phyloP scores from a whole-genome alignment of 805 yeast species.

The Kockiozyma suomiensis region DNA sequence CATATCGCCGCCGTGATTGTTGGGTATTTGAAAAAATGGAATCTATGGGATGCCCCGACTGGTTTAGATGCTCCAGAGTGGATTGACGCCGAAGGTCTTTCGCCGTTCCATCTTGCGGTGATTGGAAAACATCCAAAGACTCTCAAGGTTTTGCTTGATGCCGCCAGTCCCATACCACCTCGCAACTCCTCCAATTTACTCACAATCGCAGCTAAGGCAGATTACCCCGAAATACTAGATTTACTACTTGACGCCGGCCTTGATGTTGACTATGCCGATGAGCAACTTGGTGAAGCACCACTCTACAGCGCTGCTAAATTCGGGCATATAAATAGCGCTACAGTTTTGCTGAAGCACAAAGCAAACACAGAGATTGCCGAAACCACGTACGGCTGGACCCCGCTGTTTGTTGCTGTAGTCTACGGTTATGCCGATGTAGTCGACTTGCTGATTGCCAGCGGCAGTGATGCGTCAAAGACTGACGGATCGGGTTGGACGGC shows the following conservation, averaged over 20 bases:
- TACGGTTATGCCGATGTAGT: constrained; percentile 72
- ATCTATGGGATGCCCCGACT: constrained; percentile 34
- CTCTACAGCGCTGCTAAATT: constrained; percentile 77
- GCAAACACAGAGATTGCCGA: constrained; percentile 82
- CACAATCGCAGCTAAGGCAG: constrained; percentile 67
- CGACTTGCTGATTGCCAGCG: constrained; percentile 53
- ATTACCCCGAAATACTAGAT: constrained; percentile 58
- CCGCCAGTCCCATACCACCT: constrained; percentile 45
- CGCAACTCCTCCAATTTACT: constrained; percentile 67
- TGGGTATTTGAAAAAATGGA: constrained; percentile 60
- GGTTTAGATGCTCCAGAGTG: constrained; percentile 40
- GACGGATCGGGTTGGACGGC: constrained; percentile 97
- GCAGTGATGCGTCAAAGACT: constrained; percentile 56
- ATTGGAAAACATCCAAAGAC: constrained; percentile 82
- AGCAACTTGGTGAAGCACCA: constrained; percentile 73
- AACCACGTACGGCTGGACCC: constrained; percentile 87
- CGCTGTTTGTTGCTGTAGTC: constrained; percentile 84
- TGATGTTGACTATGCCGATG: constrained; percentile 64
- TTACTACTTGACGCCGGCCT: constrained; percentile 60
- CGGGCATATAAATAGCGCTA: constrained; percentile 56
- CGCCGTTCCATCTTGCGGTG: constrained; percentile 84
- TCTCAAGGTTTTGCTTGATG: constrained; percentile 57
- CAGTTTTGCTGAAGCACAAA: constrained; percentile 57
- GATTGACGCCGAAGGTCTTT: constrained; percentile 67
- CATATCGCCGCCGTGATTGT: constrained; percentile 63